phyloP scores from a whole-genome alignment of 2,329 filamentous ascomycete species.

The Penicillium brasilianum region DNA sequence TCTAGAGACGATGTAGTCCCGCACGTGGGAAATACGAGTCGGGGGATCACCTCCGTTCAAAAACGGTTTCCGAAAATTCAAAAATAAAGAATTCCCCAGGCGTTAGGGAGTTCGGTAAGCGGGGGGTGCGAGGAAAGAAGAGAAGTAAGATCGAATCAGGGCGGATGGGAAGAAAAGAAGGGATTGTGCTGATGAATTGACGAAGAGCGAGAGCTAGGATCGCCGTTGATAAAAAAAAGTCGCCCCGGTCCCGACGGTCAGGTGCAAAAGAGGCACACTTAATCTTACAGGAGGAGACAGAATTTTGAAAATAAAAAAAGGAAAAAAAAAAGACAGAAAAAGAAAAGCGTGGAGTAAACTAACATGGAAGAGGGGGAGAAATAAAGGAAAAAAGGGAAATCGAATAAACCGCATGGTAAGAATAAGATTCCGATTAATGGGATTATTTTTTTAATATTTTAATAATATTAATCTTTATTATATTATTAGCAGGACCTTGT shows the following conservation, averaged over 20 bases:
- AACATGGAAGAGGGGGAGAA: background rate
- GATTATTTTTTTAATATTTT: constrained; percentile 5
- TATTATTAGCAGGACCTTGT: constrained; percentile 5
- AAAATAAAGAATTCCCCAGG: background rate
- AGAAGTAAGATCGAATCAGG: constrained; percentile 1
- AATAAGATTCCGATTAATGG: background rate
- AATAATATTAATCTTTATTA: background rate
- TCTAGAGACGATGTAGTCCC: constrained; percentile 11
- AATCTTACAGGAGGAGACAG: constrained; percentile 7
- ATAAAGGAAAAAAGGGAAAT: background rate
- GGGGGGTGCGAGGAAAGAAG: constrained; percentile 9
- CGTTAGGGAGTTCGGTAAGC: constrained; percentile 1
- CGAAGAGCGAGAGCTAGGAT: constrained; percentile 2
- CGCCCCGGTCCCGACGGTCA: constrained; percentile 11
- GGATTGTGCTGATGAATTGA: background rate
- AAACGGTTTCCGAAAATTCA: constrained; percentile 1
- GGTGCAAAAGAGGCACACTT: constrained; percentile 13
- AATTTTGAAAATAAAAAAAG: background rate
- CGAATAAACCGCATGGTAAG: background rate
- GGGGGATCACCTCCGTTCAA: constrained; percentile 6
- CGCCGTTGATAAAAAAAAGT: constrained; percentile 6
- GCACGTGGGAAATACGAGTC: constrained; percentile 30
- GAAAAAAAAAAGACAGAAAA: background rate
- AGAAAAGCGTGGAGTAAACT: background rate
- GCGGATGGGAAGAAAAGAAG: constrained; percentile 1